phyloP scores from a whole-genome alignment of 2,329 filamentous ascomycete genomes.

The Beauveria sp. region DNA sequence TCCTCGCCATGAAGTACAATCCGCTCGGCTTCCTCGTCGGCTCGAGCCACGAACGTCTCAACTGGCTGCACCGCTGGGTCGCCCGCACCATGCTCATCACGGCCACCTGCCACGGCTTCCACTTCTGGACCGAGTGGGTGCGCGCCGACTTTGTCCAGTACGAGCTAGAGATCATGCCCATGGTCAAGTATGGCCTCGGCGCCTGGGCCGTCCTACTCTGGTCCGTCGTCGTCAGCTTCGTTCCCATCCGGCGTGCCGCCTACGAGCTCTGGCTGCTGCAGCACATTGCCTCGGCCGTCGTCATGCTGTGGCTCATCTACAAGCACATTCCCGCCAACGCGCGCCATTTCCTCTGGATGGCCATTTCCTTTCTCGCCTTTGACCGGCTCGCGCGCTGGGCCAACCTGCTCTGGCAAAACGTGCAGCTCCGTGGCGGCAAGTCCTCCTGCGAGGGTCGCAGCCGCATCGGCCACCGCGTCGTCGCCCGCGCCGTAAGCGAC shows the following conservation, averaged over 20 bases:
- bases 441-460: conserved; percentile 39
- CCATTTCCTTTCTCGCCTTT: conserved; percentile 53
- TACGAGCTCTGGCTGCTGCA: conserved; percentile 66
- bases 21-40: conserved; percentile 54
- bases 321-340: conserved; percentile 54
- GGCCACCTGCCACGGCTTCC: conserved; percentile 60
- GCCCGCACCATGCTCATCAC: conserved; percentile 62
- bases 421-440: conserved; percentile 32
- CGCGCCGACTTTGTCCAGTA: conserved; percentile 48
- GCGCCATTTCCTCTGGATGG: conserved; percentile 57
- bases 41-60: conserved; percentile 59
- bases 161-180: conserved; percentile 53
- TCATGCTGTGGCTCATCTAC: conserved; percentile 57
- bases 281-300: conserved; percentile 53
- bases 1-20: conserved; percentile 53
- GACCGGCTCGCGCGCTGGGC: conserved; percentile 49
- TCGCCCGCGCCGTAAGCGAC: conserved; percentile 39
- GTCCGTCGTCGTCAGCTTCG: conserved; percentile 55
- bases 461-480: conserved; percentile 44
- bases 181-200: conserved; percentile 59
- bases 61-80: conserved; percentile 68
- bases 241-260: conserved; percentile 55
- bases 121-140: conserved; percentile 60
- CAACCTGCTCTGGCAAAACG: conserved; percentile 45
- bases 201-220: conserved; percentile 60